These are phyloP conservation scores for Stagonosporopsis rhizophila DNA, from an alignment of 2,329 filamentous ascomycete genomes.

Conservation along the genomic window DNA sequence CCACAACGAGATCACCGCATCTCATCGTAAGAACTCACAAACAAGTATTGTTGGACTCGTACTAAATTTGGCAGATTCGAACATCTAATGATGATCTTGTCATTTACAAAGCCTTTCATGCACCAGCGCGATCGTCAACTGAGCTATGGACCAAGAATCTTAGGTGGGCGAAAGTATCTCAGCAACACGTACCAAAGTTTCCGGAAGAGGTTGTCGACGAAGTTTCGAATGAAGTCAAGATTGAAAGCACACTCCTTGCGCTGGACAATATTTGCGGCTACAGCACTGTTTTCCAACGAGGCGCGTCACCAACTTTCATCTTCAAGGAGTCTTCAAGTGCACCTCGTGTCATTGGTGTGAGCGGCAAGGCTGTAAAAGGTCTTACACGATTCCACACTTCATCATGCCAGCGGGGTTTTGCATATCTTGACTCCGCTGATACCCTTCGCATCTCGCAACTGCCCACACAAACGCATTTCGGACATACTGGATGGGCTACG, in stretches of 20 bases:
- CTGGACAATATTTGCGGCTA: slow-evolving; percentile 76
- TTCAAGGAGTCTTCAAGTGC: slow-evolving; percentile 79
- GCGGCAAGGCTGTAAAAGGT: slow-evolving; percentile 71
- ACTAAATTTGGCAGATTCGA: slow-evolving; percentile 64
- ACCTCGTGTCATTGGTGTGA: slow-evolving; percentile 77
- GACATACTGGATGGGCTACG: slow-evolving; percentile 77
- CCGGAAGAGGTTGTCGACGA: slow-evolving; percentile 58
- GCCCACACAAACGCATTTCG: slow-evolving; percentile 70
- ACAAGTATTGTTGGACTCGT: not conserved
- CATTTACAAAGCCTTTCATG: slow-evolving; percentile 81
- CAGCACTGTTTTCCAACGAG: slow-evolving; percentile 82
- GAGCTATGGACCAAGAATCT: slow-evolving; percentile 64
- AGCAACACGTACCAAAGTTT: slow-evolving; percentile 69
- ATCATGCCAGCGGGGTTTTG: slow-evolving; percentile 81
- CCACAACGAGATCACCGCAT: slow-evolving; percentile 73
- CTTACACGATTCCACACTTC: slow-evolving; percentile 79
- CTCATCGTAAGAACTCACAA: slow-evolving; percentile 69
- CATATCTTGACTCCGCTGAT: slow-evolving; percentile 70
- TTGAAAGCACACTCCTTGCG: slow-evolving; percentile 60
- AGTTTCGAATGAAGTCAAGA: slow-evolving; percentile 55
- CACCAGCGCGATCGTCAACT: slow-evolving; percentile 48
- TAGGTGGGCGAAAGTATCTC: slow-evolving; percentile 77
- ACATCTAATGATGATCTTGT: slow-evolving; percentile 82
- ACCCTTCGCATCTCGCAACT: slow-evolving; percentile 76
- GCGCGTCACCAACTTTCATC: slow-evolving; percentile 79